Evolutionary conservation across 2,329 filamentous ascomycete species (phyloP).

Genomic region (Metarhizium humberi): DNA sequence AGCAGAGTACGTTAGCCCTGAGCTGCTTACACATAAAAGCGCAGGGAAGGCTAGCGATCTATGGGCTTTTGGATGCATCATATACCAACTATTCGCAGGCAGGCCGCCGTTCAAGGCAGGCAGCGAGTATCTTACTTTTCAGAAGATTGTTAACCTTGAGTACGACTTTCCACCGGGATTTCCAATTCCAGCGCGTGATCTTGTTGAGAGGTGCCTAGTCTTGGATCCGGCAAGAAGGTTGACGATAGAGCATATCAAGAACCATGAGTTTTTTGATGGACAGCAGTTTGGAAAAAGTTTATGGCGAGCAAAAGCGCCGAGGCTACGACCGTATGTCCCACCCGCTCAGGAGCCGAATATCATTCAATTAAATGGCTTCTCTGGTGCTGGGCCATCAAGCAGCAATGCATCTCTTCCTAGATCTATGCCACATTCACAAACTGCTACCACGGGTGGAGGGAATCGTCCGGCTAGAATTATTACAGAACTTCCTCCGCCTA

Average conservation of each 20-base stretch:
- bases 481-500: constrained; percentile 92
- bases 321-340: constrained; percentile 74
- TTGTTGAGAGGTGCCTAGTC: constrained; percentile 84
- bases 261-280: constrained; percentile 89
- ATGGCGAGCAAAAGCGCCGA: constrained; percentile 85
- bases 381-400: constrained; percentile 13
- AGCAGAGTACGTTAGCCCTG: constrained; percentile 95
- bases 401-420: constrained; percentile 18
- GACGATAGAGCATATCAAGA: constrained; percentile 93
- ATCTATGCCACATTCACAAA: constrained; percentile 26
- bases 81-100: constrained; percentile 94
- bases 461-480: constrained; percentile 70
- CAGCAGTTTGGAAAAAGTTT: constrained; percentile 73
- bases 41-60: constrained; percentile 96
- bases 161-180: constrained; percentile 91
- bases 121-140: constrained; percentile 95
- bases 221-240: constrained; percentile 76
- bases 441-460: constrained; percentile 31
- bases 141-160: constrained; percentile 91
- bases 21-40: constrained; percentile 92
- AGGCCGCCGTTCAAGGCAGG: constrained; percentile 91
- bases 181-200: constrained; percentile 72
- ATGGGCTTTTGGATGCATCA: constrained; percentile 97
- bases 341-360: constrained; percentile 63
- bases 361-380: constrained; percentile 61